phyloP scores from a whole-genome alignment of 2,329 filamentous ascomycete genomes.

The Endoconidiophora polonica region DNA sequence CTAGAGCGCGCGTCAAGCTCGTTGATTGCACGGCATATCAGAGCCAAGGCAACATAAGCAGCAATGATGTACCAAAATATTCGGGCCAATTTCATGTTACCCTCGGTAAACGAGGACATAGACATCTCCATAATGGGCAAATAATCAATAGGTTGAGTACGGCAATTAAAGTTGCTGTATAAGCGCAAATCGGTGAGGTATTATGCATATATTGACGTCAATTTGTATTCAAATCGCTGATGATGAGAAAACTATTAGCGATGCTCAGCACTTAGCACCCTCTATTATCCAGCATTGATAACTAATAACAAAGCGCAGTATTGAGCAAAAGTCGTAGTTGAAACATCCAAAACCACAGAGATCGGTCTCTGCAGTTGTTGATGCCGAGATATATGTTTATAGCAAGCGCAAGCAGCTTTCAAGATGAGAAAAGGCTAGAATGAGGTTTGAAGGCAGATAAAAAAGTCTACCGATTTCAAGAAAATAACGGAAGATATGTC shows the following conservation, averaged over 20 bases:
- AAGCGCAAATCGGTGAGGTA: background rate
- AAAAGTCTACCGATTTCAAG: too few relatives aligned
- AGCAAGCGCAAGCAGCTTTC: too few relatives aligned
- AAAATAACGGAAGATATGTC: too few relatives aligned
- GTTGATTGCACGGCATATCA: constrained; percentile 27
- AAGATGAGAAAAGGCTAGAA: too few relatives aligned
- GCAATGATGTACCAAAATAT: constrained; percentile 44
- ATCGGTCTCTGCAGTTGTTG: too few relatives aligned
- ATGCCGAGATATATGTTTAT: too few relatives aligned
- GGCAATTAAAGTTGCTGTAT: background rate
- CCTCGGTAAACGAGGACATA: constrained; percentile 23
- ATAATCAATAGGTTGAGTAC: background rate
- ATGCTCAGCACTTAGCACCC: background rate
- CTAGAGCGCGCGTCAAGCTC: constrained; percentile 25
- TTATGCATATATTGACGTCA: background rate
- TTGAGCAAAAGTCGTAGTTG: too few relatives aligned
- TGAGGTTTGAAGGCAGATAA: too few relatives aligned
- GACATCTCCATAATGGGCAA: constrained; percentile 17
- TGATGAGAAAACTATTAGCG: background rate
- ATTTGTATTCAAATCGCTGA: background rate
- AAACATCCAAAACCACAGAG: too few relatives aligned
- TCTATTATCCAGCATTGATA: background rate
- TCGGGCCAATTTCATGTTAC: constrained; percentile 31
- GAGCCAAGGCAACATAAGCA: constrained; percentile 28
- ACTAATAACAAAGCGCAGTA: background rate